A percentile compares a stretch with the other conserved stretches of the same genome.
Conservation (phyloP, 2,329 filamentous ascomycete genomes). For the Neopestalotiopsis clavispora region DNA sequence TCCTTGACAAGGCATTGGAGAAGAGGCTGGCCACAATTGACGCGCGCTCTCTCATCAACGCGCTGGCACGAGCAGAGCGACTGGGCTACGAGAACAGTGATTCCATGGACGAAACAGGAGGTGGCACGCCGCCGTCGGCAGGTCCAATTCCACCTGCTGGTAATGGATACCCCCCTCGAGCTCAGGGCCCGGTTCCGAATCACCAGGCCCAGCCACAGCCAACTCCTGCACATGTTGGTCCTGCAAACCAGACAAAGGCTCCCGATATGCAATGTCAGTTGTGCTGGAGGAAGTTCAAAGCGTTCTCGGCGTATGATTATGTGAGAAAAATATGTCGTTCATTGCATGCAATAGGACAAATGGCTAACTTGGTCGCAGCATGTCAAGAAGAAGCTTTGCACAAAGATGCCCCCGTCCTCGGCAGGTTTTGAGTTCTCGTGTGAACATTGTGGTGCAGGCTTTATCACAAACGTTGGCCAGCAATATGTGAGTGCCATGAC, state of each 20-base stretch:
- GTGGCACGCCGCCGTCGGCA: not conserved
- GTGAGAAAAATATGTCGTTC: constrained; percentile 26
- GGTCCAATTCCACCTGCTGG: not conserved
- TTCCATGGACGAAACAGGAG: constrained; percentile 46
- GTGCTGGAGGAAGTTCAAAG: constrained; percentile 35
- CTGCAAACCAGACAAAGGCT: not conserved
- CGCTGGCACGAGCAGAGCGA: constrained; percentile 60
- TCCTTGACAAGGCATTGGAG: constrained; percentile 59
- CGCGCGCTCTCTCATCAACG: constrained; percentile 59
- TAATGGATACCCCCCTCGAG: constrained; percentile 8
- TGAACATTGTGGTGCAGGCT: constrained; percentile 49
- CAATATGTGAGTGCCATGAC: constrained; percentile 41
- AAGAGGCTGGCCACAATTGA: constrained; percentile 57
- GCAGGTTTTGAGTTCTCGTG: constrained; percentile 45
- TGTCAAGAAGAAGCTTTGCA: constrained; percentile 40
- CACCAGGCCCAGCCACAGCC: constrained; percentile 14
- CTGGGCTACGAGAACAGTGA: constrained; percentile 60
- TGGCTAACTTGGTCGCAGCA: constrained; percentile 35
- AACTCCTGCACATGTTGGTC: not conserved
- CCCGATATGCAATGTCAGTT: constrained; percentile 29
- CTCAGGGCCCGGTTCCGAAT: constrained; percentile 7
- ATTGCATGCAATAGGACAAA: constrained; percentile 10
- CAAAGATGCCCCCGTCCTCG: constrained; percentile 25
- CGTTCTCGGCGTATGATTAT: constrained; percentile 32
- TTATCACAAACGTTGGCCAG: constrained; percentile 46